phyloP scores from a whole-genome alignment of 2,329 filamentous ascomycete genomes.

The Fusarium temperatum region DNA sequence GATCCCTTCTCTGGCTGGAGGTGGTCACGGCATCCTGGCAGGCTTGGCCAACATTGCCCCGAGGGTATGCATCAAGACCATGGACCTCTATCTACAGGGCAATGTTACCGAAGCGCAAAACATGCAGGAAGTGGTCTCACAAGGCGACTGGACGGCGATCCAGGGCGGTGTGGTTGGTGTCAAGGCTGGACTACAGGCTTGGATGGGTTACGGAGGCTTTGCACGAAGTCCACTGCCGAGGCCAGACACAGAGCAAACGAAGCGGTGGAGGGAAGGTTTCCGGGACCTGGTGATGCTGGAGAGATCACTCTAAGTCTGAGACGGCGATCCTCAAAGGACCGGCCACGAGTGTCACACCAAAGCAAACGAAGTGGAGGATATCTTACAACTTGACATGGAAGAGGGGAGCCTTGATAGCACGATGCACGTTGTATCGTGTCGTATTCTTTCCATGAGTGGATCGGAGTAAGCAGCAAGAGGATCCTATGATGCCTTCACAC shows the following conservation, averaged over 20 bases:
- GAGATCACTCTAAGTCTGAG: constrained; percentile 52
- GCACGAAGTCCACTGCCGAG: constrained; percentile 47
- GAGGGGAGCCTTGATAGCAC: constrained; percentile 4
- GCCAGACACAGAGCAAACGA: constrained; percentile 58
- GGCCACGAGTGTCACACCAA: constrained; percentile 20
- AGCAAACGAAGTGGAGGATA: not conserved
- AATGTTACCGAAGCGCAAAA: constrained; percentile 67
- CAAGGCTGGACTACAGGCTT: constrained; percentile 73
- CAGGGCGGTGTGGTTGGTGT: constrained; percentile 76
- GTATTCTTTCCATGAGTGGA: not conserved
- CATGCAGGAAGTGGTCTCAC: constrained; percentile 71
- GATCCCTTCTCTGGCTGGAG: constrained; percentile 72
- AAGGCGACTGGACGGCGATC: constrained; percentile 78
- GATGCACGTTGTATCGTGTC: not conserved
- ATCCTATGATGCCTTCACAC: not conserved
- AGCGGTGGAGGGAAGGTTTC: constrained; percentile 65
- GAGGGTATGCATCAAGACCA: constrained; percentile 68
- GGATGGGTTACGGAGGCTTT: constrained; percentile 72
- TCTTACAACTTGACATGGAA: not conserved
- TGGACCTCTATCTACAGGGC: constrained; percentile 68
- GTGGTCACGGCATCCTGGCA: constrained; percentile 76
- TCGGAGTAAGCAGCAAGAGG: not conserved
- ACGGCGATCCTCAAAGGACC: constrained; percentile 6
- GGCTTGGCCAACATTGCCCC: constrained; percentile 78
- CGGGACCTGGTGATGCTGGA: constrained; percentile 61